These are phyloP conservation scores for Fomitopsis pinicola DNA, from an alignment of 1,284 basidiomycete species.

Conservation along the genomic window DNA sequence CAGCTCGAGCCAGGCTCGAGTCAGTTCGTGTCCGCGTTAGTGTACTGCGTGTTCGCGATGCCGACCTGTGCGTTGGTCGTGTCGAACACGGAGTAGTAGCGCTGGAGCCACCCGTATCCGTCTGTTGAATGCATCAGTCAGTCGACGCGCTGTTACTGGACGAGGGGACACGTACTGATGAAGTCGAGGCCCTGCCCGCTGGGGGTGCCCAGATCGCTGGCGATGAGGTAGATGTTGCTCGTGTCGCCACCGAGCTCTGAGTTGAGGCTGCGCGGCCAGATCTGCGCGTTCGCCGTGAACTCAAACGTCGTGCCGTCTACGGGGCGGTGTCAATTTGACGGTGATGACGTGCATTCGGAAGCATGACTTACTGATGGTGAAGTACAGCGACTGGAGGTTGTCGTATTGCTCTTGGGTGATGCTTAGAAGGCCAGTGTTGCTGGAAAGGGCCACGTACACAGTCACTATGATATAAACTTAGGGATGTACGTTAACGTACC, in stretches of 20 bases:
- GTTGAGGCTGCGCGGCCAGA: conserved; percentile 56
- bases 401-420: conserved; percentile 47
- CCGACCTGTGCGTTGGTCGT: conserved; percentile 46
- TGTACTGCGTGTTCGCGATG: conserved; percentile 41
- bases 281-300: conserved; percentile 53
- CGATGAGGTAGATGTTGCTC: conserved; percentile 50
- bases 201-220: conserved; percentile 37
- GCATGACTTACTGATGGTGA: conserved; percentile 41
- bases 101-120: conserved; percentile 40
- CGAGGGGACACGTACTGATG: conserved; percentile 29
- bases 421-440: conserved; percentile 50
- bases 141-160: background rate
- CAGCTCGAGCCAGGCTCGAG: background rate
- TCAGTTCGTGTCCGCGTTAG: conserved; percentile 39
- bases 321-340: background rate
- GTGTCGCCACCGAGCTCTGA: conserved; percentile 42
- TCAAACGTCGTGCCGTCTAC: conserved; percentile 34
- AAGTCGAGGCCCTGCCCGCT: conserved; percentile 35
- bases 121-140: conserved; percentile 19
- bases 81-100: conserved; percentile 67
- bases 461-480: background rate
- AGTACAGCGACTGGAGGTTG: conserved; percentile 50
- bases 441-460: conserved; percentile 6
- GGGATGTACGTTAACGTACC: conserved; percentile 19
- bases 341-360: background rate